Evolutionary conservation across 2,329 filamentous ascomycete genomes (phyloP).

Genomic region (Chrysoporthe cubensis): DNA sequence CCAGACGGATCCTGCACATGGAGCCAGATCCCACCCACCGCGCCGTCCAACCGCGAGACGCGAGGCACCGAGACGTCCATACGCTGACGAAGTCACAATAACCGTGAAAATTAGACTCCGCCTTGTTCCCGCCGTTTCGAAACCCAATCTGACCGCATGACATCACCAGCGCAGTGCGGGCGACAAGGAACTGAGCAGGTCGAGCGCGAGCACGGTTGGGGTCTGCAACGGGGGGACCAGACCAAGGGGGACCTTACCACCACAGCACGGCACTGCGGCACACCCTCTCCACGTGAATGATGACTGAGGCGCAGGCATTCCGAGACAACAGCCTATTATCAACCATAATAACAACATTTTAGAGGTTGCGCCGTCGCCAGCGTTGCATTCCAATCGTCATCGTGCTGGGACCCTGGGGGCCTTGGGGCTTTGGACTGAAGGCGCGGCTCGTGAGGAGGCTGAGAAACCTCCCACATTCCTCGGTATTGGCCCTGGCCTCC

Average conservation of each 20-base stretch:
- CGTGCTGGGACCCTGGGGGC: not conserved
- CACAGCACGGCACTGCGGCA: not conserved
- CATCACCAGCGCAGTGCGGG: conserved; percentile 16
- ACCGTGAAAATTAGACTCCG: conserved; percentile 1
- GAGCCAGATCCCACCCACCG: not conserved
- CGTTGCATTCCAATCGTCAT: not conserved
- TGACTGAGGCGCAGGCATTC: not conserved
- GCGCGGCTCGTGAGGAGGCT: not conserved
- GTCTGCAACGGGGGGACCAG: not conserved
- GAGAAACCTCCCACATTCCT: not conserved
- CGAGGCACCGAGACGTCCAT: not conserved
- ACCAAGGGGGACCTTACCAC: not conserved
- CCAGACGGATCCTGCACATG: not conserved
- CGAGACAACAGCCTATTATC: not conserved
- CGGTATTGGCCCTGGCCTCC: not conserved
- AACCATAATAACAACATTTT: not conserved
- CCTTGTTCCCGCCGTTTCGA: conserved; percentile 6
- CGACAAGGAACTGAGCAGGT: not conserved
- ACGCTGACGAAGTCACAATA: not conserved
- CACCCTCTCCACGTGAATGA: conserved; percentile 4
- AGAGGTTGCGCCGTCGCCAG: conserved; percentile 1
- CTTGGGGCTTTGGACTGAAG: not conserved
- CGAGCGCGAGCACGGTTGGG: conserved; percentile 8
- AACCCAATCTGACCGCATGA: conserved; percentile 10
- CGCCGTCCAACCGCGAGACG: not conserved